Evolutionary conservation across 2,329 filamentous ascomycete genomes (phyloP).

Genomic region (Pseudofabraea citricarpa): DNA sequence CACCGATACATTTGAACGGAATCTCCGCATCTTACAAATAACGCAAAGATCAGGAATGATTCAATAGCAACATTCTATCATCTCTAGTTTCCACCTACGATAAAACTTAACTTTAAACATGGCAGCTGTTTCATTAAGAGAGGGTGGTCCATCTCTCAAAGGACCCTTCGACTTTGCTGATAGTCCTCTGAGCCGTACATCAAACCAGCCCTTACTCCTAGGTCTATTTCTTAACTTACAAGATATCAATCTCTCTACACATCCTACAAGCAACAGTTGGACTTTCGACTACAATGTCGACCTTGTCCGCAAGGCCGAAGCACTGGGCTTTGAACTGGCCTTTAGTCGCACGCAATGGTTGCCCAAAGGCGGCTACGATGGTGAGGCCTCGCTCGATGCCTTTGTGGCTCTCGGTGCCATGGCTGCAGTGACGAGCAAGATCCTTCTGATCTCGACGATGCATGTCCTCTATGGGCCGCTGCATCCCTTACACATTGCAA

Average conservation of each 20-base stretch:
- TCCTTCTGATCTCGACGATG: constrained; percentile 21
- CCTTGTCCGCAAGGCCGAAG: constrained; percentile 15
- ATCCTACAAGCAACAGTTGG: constrained; percentile 16
- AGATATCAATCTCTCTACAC: constrained; percentile 8
- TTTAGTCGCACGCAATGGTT: constrained; percentile 18
- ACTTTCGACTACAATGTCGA: constrained; percentile 22
- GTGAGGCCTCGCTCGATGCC: constrained; percentile 19
- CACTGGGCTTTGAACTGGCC: constrained; percentile 22
- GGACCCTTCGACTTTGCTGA: constrained; percentile 11
- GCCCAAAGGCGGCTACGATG: constrained; percentile 16
- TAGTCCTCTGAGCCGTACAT: constrained; percentile 12
- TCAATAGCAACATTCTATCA: neutral
- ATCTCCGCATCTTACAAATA: neutral
- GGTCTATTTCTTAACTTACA: constrained; percentile 14
- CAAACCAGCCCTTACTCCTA: constrained; percentile 13
- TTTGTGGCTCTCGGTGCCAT: constrained; percentile 20
- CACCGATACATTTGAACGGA: neutral
- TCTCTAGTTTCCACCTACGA: neutral
- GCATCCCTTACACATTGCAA: constrained; percentile 21
- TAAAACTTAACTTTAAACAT: neutral
- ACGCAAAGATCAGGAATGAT: neutral
- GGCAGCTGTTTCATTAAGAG: constrained; percentile 12
- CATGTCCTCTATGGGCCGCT: constrained; percentile 20
- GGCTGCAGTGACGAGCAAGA: constrained; percentile 23
- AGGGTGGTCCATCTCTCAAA: constrained; percentile 11